Base-by-base conservation (phyloP, 306 rosid genomes). In the Boehmeria nivea region DNA sequence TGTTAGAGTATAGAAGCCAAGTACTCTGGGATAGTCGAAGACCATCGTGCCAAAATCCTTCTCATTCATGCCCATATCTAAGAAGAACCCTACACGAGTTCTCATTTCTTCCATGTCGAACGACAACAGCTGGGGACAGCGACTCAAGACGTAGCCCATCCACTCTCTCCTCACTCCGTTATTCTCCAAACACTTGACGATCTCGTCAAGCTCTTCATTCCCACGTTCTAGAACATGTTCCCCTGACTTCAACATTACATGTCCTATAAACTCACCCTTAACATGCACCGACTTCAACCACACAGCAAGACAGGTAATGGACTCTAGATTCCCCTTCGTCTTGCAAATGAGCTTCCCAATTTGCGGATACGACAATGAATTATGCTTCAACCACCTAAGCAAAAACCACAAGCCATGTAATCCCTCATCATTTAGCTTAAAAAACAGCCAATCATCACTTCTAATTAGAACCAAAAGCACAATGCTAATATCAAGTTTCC, bases 31-130 rank as follows among this genome's bases (percentile, higher is more conserved):
- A 73, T 49, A 90, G 66, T 86, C 95, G 59, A 90, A 90, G 54
- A 82, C 97, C 97, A 90, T 90, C n/a, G 97, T 90, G 59, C 97
- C 97, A 58, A 90, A 90, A 73, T 90, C 97, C 43, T 78, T 84
- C 48, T 72, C 78, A 59, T 80, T 77, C 64, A 90, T 72, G 23
- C 95, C 86, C 94, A 86, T 77, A 55, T 81, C 83, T 22, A 76
- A 55, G 78, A 65, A 90, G 63, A 86, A 79, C 54, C 69, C 75
- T 18, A 72, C 88, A 28, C 88, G 94, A 46, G 57, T 60, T 65
- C 63, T 66, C 63, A 90, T 65, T 78, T 86, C 97, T 52, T 90
- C 95, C 51, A 84, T 48, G 69, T 62, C 80, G 75, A 66, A 83
- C 4, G 95, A 83, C 77, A 90, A 68, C 61, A 90, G 67, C 6